phyloP scores from a whole-genome alignment of 441 rosid species.

The Dalechampia spathulata region DNA sequence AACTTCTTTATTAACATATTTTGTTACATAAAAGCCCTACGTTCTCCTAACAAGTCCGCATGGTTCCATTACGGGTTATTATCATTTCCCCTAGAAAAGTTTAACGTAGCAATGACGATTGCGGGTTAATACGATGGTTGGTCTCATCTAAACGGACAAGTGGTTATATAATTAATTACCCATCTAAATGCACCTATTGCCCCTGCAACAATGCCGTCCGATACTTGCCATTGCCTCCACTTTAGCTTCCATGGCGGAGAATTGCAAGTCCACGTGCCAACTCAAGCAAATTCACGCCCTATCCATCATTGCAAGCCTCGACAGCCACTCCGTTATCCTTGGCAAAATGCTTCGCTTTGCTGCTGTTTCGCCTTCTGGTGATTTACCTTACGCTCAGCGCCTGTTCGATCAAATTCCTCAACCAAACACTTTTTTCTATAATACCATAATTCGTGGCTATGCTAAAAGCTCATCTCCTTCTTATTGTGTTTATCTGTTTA shows the following conservation, averaged over 20 bases:
- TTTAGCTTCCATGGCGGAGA: conserved; percentile 15
- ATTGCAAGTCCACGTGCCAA: conserved; percentile 10
- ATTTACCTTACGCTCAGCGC: conserved; percentile 12
- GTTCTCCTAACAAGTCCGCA: too few species aligned
- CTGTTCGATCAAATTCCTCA: conserved; percentile 18
- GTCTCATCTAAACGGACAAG: background rate
- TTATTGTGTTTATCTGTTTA: background rate
- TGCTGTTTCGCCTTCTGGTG: conserved; percentile 13
- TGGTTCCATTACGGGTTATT: too few species aligned
- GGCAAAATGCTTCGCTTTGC: conserved; percentile 16
- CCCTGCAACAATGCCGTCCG: conserved; percentile 9
- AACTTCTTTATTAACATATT: too few species aligned
- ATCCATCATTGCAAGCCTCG: conserved; percentile 2
- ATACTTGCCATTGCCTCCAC: conserved; percentile 1
- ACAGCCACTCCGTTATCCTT: conserved; percentile 3
- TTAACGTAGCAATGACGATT: too few species aligned
- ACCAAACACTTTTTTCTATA: conserved; percentile 15
- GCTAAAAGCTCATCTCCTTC: conserved; percentile 17
- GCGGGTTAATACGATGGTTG: background rate
- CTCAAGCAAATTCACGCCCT: conserved; percentile 21
- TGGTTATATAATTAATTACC: background rate
- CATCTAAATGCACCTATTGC: background rate
- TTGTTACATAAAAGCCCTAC: too few species aligned
- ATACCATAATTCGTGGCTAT: conserved; percentile 20
- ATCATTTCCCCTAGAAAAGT: too few species aligned